Base-by-base conservation (phyloP, 257 asterid genomes). In the Echites panduratus region DNA sequence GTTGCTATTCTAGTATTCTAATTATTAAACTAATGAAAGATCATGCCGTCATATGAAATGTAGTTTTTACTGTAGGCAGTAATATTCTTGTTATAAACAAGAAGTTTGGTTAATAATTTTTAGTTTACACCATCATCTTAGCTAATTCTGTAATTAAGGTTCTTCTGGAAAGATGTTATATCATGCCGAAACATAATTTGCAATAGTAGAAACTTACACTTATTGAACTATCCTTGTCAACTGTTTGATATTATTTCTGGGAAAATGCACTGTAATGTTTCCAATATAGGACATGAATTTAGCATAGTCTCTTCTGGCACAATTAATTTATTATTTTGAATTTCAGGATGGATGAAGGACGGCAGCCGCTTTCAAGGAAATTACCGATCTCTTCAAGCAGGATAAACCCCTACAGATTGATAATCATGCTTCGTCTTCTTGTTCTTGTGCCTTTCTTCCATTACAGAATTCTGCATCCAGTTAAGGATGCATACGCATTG, bases 301-400 rank as follows among this genome's bases (percentile, higher is more conserved):
- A 9, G 45, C 62, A 7, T 35, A 4, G 35, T 7, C 27, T 35
- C 48, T 63, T 63, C 16, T 43, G 2, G 8, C 4, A n/a, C 24
- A 38, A 56, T 64, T 47, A 14, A 43, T 68, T 52, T 27, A 27
- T 47, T 38, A 26, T 35, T 70, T 44, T 72, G 63, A 74, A 75
- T 41, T 78, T 75, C 81, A 93, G 98, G 89, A 89, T 87, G 96
- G 98, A 93, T 79, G 98, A 91, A 86, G 97, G 92, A 74, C 88
- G 98, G 64, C 98, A 93, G 74, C 97, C 97, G 12, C 87, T 93
- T 27, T 90, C 98, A 14, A 90, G 98, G 76, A 93, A 89, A 84
- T 59, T 90, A 61, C 92, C 97, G 9, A 86, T 93, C 59, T 49
- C 94, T 40, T 88, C 98, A 24, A 90, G 98, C 96, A 90, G 78